phyloP scores from a whole-genome alignment of 2,329 filamentous ascomycete species.

The Diaporthe destruens region DNA sequence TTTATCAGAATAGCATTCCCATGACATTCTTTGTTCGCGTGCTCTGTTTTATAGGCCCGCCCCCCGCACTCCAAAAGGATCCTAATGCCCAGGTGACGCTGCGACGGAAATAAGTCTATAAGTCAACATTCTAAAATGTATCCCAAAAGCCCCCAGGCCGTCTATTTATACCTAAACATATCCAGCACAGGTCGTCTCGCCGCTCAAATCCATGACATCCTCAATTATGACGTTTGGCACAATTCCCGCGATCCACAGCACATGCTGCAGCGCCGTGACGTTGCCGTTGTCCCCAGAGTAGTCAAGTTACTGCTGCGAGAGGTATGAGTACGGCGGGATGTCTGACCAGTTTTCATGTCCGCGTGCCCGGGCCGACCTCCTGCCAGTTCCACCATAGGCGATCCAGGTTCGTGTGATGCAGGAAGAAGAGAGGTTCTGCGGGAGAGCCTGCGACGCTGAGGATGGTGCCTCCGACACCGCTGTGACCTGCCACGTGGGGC shows the following conservation, averaged over 20 bases:
- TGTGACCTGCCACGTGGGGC: slow-evolving; percentile 46
- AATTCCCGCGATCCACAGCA: slow-evolving; percentile 31
- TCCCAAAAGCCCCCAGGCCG: not conserved
- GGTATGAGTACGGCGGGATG: slow-evolving; percentile 24
- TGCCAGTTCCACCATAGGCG: slow-evolving; percentile 50
- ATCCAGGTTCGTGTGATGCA: slow-evolving; percentile 50
- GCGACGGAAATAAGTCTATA: not conserved
- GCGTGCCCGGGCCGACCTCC: slow-evolving; percentile 37
- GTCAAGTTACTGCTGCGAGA: not conserved
- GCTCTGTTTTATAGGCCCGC: not conserved
- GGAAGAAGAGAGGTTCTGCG: slow-evolving; percentile 53
- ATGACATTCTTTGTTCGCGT: not conserved
- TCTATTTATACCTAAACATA: not conserved
- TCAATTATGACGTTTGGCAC: slow-evolving; percentile 34
- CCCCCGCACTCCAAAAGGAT: not conserved
- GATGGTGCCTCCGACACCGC: slow-evolving; percentile 45
- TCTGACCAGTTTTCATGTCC: slow-evolving; percentile 33
- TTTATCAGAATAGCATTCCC: not conserved
- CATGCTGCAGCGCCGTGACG: slow-evolving; percentile 26
- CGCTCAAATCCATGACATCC: slow-evolving; percentile 35
- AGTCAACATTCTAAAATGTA: not conserved
- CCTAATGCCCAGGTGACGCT: not conserved
- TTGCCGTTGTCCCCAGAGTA: slow-evolving; percentile 28
- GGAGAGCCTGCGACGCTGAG: slow-evolving; percentile 40
- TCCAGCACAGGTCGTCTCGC: slow-evolving; percentile 30